These are phyloP conservation scores for Solanum rostratum DNA, from an alignment of 257 asterid species.

Conservation along the genomic window DNA sequence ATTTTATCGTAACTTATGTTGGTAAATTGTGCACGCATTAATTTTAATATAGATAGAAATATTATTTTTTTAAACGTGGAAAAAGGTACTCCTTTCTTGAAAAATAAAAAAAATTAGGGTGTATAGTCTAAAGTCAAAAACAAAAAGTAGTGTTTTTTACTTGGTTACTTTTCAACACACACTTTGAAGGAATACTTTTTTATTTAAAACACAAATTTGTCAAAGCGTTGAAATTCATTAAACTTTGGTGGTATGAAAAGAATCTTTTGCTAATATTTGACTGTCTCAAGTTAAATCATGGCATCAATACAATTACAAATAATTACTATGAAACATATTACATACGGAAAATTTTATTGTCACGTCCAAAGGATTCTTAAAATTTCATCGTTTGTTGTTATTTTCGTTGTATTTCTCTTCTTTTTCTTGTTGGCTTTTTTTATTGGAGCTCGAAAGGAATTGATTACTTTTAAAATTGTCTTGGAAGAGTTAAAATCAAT, in stretches of 20 bases:
- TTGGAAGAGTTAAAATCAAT: background rate
- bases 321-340: background rate
- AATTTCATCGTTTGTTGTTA: background rate
- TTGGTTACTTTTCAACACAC: background rate
- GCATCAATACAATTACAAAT: background rate
- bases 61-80: background rate
- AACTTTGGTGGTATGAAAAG: background rate
- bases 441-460: background rate
- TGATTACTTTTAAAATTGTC: background rate
- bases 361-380: background rate
- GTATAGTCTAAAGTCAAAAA: background rate
- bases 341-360: background rate
- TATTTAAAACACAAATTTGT: background rate
- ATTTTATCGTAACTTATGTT: background rate
- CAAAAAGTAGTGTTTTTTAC: background rate
- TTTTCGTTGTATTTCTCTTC: background rate
- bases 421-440: background rate
- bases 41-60: background rate
- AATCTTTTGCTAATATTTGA: background rate
- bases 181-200: background rate
- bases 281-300: background rate
- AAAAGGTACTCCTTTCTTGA: background rate
- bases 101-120: background rate
- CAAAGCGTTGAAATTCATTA: background rate
- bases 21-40: too few species aligned